Evolutionary conservation across 2,329 filamentous ascomycete species (phyloP).

Genomic region (Claviceps fusiformis): DNA sequence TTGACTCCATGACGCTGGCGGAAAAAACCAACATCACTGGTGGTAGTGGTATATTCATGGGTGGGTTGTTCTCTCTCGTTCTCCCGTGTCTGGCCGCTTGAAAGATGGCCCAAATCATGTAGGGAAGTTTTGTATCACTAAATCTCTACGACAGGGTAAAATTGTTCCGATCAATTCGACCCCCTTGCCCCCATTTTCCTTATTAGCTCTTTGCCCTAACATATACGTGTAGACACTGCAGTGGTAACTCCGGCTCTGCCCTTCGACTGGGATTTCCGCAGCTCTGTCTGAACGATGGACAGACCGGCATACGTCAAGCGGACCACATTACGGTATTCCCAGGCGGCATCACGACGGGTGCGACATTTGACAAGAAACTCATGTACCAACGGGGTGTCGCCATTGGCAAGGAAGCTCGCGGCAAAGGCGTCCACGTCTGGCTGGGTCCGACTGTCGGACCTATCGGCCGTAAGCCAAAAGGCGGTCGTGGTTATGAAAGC

Average conservation of each 20-base stretch:
- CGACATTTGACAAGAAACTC: conserved; percentile 60
- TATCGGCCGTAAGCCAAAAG: conserved; percentile 56
- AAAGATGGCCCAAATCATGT: not conserved
- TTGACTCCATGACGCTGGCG: conserved; percentile 63
- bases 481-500: conserved; percentile 63
- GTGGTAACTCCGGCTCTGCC: conserved; percentile 64
- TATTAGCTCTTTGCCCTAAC: not conserved
- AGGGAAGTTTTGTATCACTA: too few relatives aligned
- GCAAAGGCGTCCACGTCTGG: conserved; percentile 59
- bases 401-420: conserved; percentile 56
- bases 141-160: conserved; percentile 3
- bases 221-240: conserved; percentile 40
- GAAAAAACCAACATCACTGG: conserved; percentile 70
- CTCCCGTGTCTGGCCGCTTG: not conserved
- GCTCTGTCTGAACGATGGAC: conserved; percentile 59
- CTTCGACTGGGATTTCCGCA: conserved; percentile 57
- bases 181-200: not conserved
- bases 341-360: conserved; percentile 62
- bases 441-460: conserved; percentile 60
- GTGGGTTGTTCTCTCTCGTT: conserved; percentile 15
- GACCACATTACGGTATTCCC: conserved; percentile 69
- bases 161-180: not conserved
- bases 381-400: conserved; percentile 56
- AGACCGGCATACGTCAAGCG: conserved; percentile 57
- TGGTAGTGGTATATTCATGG: conserved; percentile 61